Base-by-base conservation (phyloP, 2,329 filamentous ascomycete species). In the Plectosphaerella cucumerina region DNA sequence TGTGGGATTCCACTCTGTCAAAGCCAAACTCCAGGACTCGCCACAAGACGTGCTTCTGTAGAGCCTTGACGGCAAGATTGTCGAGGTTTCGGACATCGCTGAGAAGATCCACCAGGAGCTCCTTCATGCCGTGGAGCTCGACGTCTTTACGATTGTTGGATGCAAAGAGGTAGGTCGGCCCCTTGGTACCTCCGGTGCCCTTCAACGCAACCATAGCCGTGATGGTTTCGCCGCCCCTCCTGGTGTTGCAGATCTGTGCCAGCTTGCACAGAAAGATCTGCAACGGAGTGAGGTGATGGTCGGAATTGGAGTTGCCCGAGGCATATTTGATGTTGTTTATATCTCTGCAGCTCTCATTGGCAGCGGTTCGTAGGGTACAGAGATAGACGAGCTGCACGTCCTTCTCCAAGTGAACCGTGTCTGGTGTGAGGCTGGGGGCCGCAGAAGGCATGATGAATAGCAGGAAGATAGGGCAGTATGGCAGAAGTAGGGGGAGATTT, bases 231-330 rank as follows among this genome's bases (percentile, higher is more conserved):
- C 51, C 49, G 11, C 53, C 50, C 37, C 44, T 49, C 22, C 43
- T 2, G 15, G 11, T 54, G 35, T 58, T 51, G 18, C 51, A 57
- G 6, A 57, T 33, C n/a, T 57, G 49, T 1, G 55, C 51, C n/a
- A 58, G 51, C 41, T 56, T 54, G 47, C 46, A 53, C 14, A 57
- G 18, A 18, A 55, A 56, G 2, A 4, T 49, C 14, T 53, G 46
- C 9, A n/a, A 48, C 9, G 11, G 14, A 22, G n/a, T 47, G 11
- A 54, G 42, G 17, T 41, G 48, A 18, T 22, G 11, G 4, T 43
- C 52, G 8, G 39, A 42, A 23, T 20, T 42, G 10, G 37, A 23
- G 44, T 47, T 22, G 31, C 18, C 23, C 17, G 58, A 58, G 54
- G 50, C 52, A 52, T 57, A 52, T n/a, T 23, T 49, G 22, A 49